Conservation (phyloP, 805 yeast species). For the Cyberlindnera maritima region DNA sequence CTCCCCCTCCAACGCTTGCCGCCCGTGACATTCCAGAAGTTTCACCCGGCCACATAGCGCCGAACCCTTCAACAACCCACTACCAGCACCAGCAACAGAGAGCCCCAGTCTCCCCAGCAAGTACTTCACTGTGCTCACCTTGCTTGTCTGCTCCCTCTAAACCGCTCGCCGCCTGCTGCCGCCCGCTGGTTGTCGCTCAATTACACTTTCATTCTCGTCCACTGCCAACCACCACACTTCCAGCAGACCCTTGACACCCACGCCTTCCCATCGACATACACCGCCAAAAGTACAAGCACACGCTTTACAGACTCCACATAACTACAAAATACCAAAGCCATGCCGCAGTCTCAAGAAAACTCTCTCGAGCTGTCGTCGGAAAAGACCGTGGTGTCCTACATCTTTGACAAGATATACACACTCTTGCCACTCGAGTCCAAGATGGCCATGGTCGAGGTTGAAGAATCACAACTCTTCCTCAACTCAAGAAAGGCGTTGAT, state of each 20-base stretch:
- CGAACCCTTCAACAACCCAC: background rate
- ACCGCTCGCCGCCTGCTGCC: too few species aligned
- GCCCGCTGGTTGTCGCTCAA: background rate
- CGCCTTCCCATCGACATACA: too few species aligned
- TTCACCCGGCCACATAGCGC: background rate
- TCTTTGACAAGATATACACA: constrained; percentile 33
- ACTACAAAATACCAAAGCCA: background rate
- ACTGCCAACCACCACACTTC: background rate
- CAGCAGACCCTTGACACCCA: too few species aligned
- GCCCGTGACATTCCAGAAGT: constrained; percentile 3
- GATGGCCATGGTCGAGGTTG: constrained; percentile 34
- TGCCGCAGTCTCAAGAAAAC: background rate
- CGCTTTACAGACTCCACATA: background rate
- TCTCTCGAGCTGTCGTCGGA: constrained; percentile 1
- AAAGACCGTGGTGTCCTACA: constrained; percentile 33
- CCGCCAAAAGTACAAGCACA: too few species aligned
- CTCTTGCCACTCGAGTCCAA: constrained; percentile 38
- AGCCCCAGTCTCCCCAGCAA: too few species aligned
- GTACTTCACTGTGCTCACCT: background rate
- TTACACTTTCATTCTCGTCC: background rate
- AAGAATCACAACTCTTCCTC: constrained; percentile 34
- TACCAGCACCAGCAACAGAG: too few species aligned
- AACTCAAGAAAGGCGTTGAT: constrained; percentile 34
- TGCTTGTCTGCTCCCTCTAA: too few species aligned
- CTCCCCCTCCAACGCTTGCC: background rate